Conservation (phyloP, 2,329 filamentous ascomycete genomes). For the Chaetomiaceae sp. region DNA sequence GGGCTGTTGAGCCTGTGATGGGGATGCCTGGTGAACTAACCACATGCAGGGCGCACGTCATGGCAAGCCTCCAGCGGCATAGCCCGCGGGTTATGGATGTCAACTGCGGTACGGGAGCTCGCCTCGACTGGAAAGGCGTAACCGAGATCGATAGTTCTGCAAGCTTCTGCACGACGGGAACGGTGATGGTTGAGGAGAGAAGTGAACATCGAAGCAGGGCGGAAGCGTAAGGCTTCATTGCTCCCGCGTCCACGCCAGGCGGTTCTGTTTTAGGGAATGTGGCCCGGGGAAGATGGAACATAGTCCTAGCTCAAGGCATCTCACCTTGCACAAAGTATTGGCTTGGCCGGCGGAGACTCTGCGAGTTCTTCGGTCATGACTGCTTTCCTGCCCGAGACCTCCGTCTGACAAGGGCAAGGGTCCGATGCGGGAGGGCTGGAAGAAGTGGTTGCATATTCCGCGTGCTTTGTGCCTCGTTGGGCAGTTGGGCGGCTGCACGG, state of each 20-base stretch:
- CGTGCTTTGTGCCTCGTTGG: background rate
- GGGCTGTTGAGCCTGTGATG: background rate
- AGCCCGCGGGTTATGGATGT: background rate
- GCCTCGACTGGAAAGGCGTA: conserved; percentile 4
- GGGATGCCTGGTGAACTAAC: background rate
- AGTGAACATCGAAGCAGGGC: background rate
- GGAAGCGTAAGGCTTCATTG: background rate
- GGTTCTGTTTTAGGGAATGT: background rate
- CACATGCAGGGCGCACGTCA: background rate
- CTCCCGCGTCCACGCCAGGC: background rate
- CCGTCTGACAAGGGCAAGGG: background rate
- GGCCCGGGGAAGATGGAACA: too few species aligned
- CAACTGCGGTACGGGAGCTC: conserved; percentile 2
- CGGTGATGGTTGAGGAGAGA: background rate
- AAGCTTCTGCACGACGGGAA: conserved; percentile 7
- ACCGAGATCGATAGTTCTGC: conserved; percentile 21
- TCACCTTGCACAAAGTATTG: conserved; percentile 22
- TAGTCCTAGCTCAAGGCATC: too few species aligned
- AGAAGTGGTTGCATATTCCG: background rate
- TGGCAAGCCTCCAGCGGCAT: background rate
- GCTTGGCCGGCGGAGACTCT: conserved; percentile 15
- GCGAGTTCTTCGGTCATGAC: background rate
- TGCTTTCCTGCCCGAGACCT: background rate
- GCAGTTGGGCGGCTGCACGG: background rate
- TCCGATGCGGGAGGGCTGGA: background rate